Conservation (phyloP, 2,329 filamentous ascomycete species). For the Aspergillus caelatus region DNA sequence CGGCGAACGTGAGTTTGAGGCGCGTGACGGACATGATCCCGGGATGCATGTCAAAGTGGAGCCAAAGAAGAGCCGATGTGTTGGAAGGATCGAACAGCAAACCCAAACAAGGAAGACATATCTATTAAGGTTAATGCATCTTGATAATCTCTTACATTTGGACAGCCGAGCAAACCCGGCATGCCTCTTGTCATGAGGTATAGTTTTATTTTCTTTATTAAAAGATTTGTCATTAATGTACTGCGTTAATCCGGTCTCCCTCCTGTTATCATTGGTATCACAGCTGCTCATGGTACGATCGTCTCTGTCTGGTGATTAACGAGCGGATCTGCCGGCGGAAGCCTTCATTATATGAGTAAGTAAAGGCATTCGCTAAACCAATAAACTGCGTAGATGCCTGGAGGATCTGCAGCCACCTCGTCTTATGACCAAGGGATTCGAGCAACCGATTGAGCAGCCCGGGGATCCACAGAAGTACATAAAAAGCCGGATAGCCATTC, state of each 20-base stretch:
- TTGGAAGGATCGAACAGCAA: too few relatives aligned
- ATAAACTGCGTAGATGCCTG: slow-evolving; percentile 1
- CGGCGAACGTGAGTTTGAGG: too few relatives aligned
- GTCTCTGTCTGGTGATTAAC: not conserved
- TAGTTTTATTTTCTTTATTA: not conserved
- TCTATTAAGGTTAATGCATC: not conserved
- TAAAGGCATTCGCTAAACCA: not conserved
- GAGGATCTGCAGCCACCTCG: not conserved
- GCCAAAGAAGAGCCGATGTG: too few relatives aligned
- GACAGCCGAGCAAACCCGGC: not conserved
- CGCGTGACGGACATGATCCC: too few relatives aligned
- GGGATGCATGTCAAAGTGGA: too few relatives aligned
- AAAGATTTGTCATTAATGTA: not conserved
- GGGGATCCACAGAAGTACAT: not conserved
- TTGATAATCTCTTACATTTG: not conserved
- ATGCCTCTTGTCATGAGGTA: not conserved
- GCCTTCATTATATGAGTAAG: slow-evolving; percentile 1
- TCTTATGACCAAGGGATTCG: not conserved
- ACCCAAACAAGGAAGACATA: not conserved
- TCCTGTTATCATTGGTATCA: not conserved
- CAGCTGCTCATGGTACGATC: not conserved
- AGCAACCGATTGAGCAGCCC: slow-evolving; percentile 2
- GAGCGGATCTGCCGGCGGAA: not conserved
- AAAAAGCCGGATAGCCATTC: not conserved
- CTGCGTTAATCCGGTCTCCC: not conserved